Base-by-base conservation (phyloP, 257 asterid genomes). In the Leonotis leonurus region DNA sequence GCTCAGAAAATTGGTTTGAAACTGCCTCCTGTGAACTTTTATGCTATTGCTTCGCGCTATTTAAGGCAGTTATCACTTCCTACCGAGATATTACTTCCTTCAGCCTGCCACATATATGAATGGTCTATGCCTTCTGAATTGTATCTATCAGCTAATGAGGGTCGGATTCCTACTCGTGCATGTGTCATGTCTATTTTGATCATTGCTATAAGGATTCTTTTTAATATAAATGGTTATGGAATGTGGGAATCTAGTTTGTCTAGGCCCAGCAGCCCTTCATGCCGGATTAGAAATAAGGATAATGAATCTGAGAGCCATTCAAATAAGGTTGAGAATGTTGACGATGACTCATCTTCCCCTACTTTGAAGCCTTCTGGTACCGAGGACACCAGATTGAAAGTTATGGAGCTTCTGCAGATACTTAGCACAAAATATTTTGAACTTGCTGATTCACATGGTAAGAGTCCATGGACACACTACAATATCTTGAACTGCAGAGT, bases 111-210 rank as follows among this genome's bases (percentile, higher is more conserved):
- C 14, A 66, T 88, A 43, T 85, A 67, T 69, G 91, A 81, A 56
- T 91, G 98, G 96, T 80, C 87, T 60, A 73, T 57, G 87, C 85
- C 95, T 30, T 67, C 89, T 3, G 95, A 81, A 60, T 60, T 91
- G 64, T 84, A 74, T 70, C 67, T 91, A 20, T 88, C 88, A 5
- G 72, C 77, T 33, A 84, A 77, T 14, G 83, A 80, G 69, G 21
- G 18, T 21, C 78, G 83, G 67, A 71, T 76, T 29, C 98, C 98
- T 8, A 79, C 90, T 11, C 91, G 94, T 64, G 84, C 67, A 27
- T 78, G 54, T 56, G 95, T 85, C 71, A 85, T 88, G 95, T 74
- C 96, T 5, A 77, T 90, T 67, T 62, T 90, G 70, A 78, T 85
- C 56, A 88, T 88, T 70, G 69, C 95, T 20, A 70, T 84, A 20